phyloP scores from a whole-genome alignment of 257 asterid species.

The Cynanchum wilfordii region DNA sequence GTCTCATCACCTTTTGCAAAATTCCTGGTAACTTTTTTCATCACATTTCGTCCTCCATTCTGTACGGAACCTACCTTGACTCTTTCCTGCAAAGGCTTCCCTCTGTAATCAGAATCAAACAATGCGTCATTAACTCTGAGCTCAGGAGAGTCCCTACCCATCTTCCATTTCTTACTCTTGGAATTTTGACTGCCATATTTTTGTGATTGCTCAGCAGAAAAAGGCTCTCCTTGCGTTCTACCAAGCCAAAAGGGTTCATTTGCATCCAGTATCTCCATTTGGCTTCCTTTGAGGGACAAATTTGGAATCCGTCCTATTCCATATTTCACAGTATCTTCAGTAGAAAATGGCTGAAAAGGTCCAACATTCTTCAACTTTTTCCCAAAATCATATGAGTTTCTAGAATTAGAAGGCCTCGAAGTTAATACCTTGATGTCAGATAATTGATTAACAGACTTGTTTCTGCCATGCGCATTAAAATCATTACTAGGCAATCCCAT shows the following conservation, averaged over 20 bases:
- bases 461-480: conserved; percentile 51
- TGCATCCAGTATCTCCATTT: conserved; percentile 43
- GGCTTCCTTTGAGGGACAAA: conserved; percentile 51
- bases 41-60: conserved; percentile 48
- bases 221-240: conserved; percentile 41
- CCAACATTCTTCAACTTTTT: conserved; percentile 44
- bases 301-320: conserved; percentile 60
- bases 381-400: conserved; percentile 49
- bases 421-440: conserved; percentile 77
- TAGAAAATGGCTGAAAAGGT: conserved; percentile 37
- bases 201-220: conserved; percentile 44
- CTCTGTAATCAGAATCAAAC: conserved; percentile 45
- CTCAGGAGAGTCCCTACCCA: conserved; percentile 48
- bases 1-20: conserved; percentile 69
- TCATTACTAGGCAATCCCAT: conserved; percentile 46
- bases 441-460: conserved; percentile 64
- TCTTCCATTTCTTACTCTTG: conserved; percentile 58
- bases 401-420: conserved; percentile 53
- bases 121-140: conserved; percentile 39
- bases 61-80: conserved; percentile 35
- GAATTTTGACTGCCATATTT: conserved; percentile 42
- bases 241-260: conserved; percentile 50
- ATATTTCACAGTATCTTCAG: conserved; percentile 56
- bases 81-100: conserved; percentile 44
- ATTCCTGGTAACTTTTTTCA: conserved; percentile 37